Base-by-base conservation (phyloP, 2,329 filamentous ascomycete species). In the Bipolaris sorokiniana region DNA sequence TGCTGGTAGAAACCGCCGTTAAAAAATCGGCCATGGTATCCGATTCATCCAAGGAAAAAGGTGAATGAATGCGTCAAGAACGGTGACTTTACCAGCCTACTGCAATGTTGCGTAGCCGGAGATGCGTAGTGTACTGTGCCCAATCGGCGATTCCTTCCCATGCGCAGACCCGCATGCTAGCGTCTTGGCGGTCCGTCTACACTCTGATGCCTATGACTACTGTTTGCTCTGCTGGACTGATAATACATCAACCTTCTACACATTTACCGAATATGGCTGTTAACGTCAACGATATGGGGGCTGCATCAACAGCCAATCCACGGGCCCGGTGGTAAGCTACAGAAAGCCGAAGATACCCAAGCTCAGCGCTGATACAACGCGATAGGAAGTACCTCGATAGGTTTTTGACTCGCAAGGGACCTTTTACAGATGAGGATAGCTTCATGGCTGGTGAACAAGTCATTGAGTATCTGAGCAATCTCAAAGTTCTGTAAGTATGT, bases 351-450 rank as follows among this genome's bases (percentile, higher is more conserved):
- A 7, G 16, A n/a, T n/a, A 49, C 18, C 18, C 47, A 16, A 47
- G 50, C 48, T 58, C 45, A 48, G 50, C 45, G 51, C 68, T 72
- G 61, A 74, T 36, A 37, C 55, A 52, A 22, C 78, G 7, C 31
- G 49, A 49, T 61, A 96, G 92, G 92, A 88, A 86, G 76, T 89
- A 96, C 75, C 84, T 98, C 55, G 88, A 98, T 78, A 88, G 85
- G 61, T 88, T 97, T 63, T 84, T 96, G 54, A 88, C 84, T 56
- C 88, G 88, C 31, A 80, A 84, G 3, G 94, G 95, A 1, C 92
- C 95, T 1, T 97, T 91, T 76, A 93, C 90, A 33, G 89, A 93
- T 81, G 46, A 84, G 80, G 54, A 78, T 75, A 60, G 59, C 2
- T 66, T 81, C 79, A 60, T 81, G 80, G 54, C 83, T 82, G 68